Evolutionary conservation across 2,329 filamentous ascomycete genomes (phyloP), one percentile per base, ranked within the genome.

Genomic region (Alternaria triticimaculans): DNA sequence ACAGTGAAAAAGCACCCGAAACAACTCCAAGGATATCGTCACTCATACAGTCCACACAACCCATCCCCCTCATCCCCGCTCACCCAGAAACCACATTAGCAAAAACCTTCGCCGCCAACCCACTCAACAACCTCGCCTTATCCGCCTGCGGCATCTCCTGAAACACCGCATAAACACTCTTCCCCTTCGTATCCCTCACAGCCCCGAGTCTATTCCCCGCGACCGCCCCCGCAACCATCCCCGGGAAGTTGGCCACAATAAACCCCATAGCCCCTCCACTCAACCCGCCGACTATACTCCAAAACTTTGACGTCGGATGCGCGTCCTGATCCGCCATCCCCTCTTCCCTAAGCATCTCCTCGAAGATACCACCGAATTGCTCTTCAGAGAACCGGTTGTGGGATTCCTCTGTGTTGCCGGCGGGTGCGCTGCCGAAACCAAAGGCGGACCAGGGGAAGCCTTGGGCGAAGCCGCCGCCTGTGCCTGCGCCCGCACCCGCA

Each of bases 81-180:
- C 11, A 64, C 1, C 53, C 59, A 53, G 45, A 48, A 51, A 92
- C 90, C 20, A 90, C 91, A 78, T 93, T 91, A 67, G 91, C 92
- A 77, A 97, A 94, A 1, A 97, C 91, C 80, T 92, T 95, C 28
- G 90, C 89, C 2, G 95, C 95, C 76, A 98, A 81, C 80, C 96
- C 92, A 76, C 90, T 91, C 65, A 98, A 84, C 73, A 99, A 81
- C 79, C 89, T 89, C 58, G 93, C 89, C 76, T 93, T 91, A 75
- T 97, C 94, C 55, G 86, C 86, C 80, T 93, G 91, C 55, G 94
- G 94, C 75, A 99, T 84, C 72, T 97, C 92, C 84, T 93, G 89
- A 79, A 95, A 98, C 15, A 97, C 96, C 26, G 89, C 86, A 80
- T 96, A 98, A 6, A 99, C 96, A 76, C 93, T 97, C 89, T 97